Percentiles rank a stretch among this genome's conserved stretches.
These are phyloP conservation scores for Colletotrichum siamense DNA, from an alignment of 2,329 filamentous ascomycete species.

Conservation along the genomic window DNA sequence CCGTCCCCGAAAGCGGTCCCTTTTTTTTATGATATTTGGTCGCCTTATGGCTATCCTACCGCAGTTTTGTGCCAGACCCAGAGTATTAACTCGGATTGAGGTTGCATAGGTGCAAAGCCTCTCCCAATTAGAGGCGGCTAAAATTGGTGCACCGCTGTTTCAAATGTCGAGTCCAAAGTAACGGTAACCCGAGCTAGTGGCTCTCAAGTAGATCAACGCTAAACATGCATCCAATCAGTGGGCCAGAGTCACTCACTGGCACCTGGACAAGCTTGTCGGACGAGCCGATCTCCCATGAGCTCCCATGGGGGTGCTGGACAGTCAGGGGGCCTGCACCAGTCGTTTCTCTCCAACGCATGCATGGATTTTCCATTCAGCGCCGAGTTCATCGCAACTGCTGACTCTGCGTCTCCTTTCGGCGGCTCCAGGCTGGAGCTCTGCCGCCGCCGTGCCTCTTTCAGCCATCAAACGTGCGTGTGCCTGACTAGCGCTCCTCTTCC, in stretches of 20 bases:
- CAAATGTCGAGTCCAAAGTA: slow-evolving; percentile 9
- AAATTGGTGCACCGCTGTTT: slow-evolving; percentile 14
- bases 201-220: slow-evolving; percentile 13
- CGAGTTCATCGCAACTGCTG: not conserved
- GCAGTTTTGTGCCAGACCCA: not conserved
- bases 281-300: not conserved
- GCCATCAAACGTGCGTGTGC: not conserved
- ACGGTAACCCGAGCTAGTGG: slow-evolving; percentile 16
- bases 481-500: not conserved
- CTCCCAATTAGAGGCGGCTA: not conserved
- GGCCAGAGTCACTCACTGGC: not conserved
- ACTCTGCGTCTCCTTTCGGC: not conserved
- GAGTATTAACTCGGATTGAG: not conserved
- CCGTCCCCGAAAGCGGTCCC: not conserved
- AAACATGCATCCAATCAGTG: slow-evolving; percentile 9
- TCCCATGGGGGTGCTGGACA: not conserved
- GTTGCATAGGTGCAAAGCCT: not conserved
- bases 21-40: not conserved
- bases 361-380: not conserved
- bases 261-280: not conserved
- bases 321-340: not conserved
- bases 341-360: not conserved
- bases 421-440: not conserved
- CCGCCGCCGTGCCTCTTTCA: not conserved
- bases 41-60: not conserved